A percentile compares a stretch with the other conserved stretches of the same genome.
phyloP scores from a whole-genome alignment of 805 yeast genomes.

The Tetrapisispora fleetii region DNA sequence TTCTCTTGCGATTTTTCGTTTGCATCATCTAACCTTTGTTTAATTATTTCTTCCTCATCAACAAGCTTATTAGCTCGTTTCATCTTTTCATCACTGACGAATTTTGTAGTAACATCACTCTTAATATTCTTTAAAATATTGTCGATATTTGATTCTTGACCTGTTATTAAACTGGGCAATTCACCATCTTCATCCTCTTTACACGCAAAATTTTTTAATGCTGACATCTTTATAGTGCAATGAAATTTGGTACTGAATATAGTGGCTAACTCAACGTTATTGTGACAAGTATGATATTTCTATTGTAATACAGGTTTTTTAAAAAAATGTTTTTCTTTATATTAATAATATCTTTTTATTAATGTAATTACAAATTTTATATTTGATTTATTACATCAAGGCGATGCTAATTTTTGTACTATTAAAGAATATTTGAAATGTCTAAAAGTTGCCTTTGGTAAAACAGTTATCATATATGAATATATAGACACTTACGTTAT shows the following conservation, averaged over 20 bases:
- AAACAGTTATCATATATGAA: too few relatives aligned
- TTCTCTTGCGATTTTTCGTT: neutral
- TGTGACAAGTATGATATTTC: too few relatives aligned
- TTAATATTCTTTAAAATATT: conserved; percentile 16
- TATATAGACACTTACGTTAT: neutral
- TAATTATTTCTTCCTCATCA: conserved; percentile 2
- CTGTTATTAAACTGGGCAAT: conserved; percentile 24
- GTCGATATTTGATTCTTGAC: conserved; percentile 20
- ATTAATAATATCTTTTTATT: too few relatives aligned
- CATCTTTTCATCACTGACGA: conserved; percentile 25
- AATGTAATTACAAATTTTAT: too few relatives aligned
- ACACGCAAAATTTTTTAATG: conserved; percentile 22
- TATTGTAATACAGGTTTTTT: too few relatives aligned
- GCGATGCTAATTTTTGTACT: too few relatives aligned
- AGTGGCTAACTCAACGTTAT: too few relatives aligned
- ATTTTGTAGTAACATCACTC: conserved; percentile 21
- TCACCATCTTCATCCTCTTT: conserved; percentile 28
- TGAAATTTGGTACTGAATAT: too few relatives aligned
- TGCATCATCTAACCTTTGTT: neutral
- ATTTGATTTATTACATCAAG: too few relatives aligned
- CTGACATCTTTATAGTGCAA: conserved; percentile 14
- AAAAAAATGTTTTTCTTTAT: too few relatives aligned
- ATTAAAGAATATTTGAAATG: neutral
- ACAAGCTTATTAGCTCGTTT: conserved; percentile 22
- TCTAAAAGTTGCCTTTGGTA: too few relatives aligned